These are phyloP conservation scores for Arabidopsis lyrata DNA, from an alignment of 441 rosid species.

Conservation along the genomic window DNA sequence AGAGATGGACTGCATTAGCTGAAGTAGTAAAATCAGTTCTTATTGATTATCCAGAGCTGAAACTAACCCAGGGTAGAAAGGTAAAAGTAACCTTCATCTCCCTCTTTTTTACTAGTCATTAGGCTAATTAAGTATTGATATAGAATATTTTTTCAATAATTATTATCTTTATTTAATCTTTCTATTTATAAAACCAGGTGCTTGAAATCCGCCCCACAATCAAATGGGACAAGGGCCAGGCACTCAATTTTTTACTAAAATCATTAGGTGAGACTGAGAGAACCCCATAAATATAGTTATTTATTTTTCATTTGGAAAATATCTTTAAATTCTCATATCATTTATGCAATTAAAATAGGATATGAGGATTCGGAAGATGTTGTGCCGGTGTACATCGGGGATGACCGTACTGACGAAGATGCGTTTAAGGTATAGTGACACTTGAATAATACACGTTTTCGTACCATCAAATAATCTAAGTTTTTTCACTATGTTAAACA, in stretches of 20 bases:
- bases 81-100: constrained; percentile 35
- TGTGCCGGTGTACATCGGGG: constrained; percentile 71
- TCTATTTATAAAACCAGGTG: constrained; percentile 46
- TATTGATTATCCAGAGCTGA: constrained; percentile 64
- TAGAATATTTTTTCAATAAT: background rate
- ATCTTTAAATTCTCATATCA: background rate
- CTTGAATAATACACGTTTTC: background rate
- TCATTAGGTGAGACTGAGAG: constrained; percentile 61
- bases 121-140: background rate
- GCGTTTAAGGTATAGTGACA: constrained; percentile 63
- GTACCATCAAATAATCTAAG: too few species aligned
- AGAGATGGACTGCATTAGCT: constrained; percentile 68
- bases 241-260: constrained; percentile 66
- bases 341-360: constrained; percentile 44
- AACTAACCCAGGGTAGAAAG: constrained; percentile 72
- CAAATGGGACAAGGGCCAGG: constrained; percentile 83
- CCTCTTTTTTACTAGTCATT: constrained; percentile 1
- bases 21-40: constrained; percentile 67
- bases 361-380: constrained; percentile 53
- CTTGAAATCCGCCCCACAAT: constrained; percentile 79
- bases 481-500: too few species aligned
- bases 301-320: background rate
- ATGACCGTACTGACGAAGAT: constrained; percentile 76
- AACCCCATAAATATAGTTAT: background rate
- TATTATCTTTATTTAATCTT: constrained; percentile 9